phyloP scores from a whole-genome alignment of 371 early-diverging fungal genomes.

The Rhizopus stolonifer region DNA sequence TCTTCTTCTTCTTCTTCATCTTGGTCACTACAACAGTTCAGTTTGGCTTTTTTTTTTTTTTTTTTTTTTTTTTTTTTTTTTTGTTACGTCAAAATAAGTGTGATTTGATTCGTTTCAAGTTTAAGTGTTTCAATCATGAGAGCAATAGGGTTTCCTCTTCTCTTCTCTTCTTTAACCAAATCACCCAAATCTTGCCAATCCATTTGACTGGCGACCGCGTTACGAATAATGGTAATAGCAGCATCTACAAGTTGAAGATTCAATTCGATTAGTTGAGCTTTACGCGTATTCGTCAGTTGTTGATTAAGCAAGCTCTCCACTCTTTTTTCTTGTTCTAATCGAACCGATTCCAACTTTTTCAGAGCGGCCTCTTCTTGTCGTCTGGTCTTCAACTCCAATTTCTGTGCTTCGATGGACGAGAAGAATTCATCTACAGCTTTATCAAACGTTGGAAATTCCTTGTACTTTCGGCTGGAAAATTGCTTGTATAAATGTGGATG shows the following conservation, averaged over 20 bases:
- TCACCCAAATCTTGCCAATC: conserved; percentile 94
- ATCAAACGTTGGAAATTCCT: conserved; percentile 76
- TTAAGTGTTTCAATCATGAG: conserved; percentile 70
- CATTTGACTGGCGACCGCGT: conserved; percentile 89
- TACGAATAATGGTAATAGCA: conserved; percentile 81
- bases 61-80: no score
- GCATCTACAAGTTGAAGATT: conserved; percentile 86
- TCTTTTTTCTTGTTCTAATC: conserved; percentile 77
- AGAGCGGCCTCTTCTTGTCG: conserved; percentile 76
- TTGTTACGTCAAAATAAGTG: conserved; percentile 48
- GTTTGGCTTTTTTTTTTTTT: no score
- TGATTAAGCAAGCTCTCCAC: conserved; percentile 70
- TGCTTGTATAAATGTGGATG: conserved; percentile 85
- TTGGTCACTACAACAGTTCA: no score
- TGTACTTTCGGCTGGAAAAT: conserved; percentile 46
- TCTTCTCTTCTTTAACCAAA: conserved; percentile 81
- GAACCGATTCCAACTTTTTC: conserved; percentile 82
- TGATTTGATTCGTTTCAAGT: conserved; percentile 73
- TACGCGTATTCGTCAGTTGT: conserved; percentile 63
- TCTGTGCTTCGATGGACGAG: conserved; percentile 88
- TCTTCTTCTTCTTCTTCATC: conserved; percentile 28
- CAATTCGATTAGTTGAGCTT: conserved; percentile 81
- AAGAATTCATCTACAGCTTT: conserved; percentile 91
- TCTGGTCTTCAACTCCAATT: conserved; percentile 66
- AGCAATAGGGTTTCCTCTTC: conserved; percentile 80